These are phyloP conservation scores for Dionaea muscipula DNA, from an alignment of 179 eudicot species.

Conservation along the genomic window DNA sequence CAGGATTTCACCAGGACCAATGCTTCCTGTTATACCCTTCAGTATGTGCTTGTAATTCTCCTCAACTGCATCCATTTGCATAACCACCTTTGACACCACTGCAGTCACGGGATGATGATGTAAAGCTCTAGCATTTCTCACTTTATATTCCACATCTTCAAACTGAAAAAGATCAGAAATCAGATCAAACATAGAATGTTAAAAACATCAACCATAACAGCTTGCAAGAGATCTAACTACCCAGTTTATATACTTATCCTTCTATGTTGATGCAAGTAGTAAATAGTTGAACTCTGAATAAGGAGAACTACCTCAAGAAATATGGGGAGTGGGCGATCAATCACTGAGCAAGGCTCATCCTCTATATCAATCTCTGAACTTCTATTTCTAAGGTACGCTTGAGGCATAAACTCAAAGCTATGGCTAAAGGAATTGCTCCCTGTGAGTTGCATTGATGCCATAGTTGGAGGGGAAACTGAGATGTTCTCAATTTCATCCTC, in stretches of 20 bases:
- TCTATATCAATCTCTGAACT: slow-evolving; percentile 45
- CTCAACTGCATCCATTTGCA: slow-evolving; percentile 39
- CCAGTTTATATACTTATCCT: not conserved
- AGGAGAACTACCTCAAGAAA: slow-evolving; percentile 37
- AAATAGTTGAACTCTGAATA: not conserved
- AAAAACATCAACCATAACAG: not conserved
- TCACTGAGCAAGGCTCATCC: slow-evolving; percentile 26
- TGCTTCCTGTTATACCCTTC: slow-evolving; percentile 87
- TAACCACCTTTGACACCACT: slow-evolving; percentile 50
- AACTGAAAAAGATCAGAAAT: slow-evolving; percentile 32
- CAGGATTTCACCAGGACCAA: slow-evolving; percentile 77
- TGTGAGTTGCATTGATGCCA: slow-evolving; percentile 61
- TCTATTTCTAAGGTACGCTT: slow-evolving; percentile 46
- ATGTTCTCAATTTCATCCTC: slow-evolving; percentile 51
- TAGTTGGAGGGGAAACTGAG: slow-evolving; percentile 23
- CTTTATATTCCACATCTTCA: slow-evolving; percentile 75
- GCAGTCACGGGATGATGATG: slow-evolving; percentile 43
- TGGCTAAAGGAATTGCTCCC: slow-evolving; percentile 69
- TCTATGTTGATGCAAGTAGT: not conserved
- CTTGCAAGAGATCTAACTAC: too few species aligned
- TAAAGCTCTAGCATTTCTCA: slow-evolving; percentile 28
- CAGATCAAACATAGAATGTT: not conserved
- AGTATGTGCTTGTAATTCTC: slow-evolving; percentile 62
- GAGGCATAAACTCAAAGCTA: slow-evolving; percentile 63
- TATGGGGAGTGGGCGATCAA: slow-evolving; percentile 59